Evolutionary conservation across 169 alveolate species (phyloP), one percentile per base, ranked within the genome.

Genomic region (Plasmodium gonderi): DNA sequence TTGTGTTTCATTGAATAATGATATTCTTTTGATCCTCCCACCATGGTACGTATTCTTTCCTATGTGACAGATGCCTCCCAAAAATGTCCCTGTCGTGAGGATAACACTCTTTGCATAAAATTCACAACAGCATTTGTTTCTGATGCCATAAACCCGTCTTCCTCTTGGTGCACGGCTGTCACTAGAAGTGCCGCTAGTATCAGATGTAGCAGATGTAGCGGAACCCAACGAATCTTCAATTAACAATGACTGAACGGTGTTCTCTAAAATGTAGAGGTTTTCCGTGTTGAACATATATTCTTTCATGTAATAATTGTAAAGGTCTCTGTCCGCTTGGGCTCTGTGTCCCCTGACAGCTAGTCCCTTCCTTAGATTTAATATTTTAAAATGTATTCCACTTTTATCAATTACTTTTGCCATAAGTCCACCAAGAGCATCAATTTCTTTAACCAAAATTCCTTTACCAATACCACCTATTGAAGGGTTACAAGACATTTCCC

Each of bases 381-480:
- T 96, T 80, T 97, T 96, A 94, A 95, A 97, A 83, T 97, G 96
- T 20, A 97, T 96, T 0, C 98, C 99, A 29, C 98, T 95, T 36
- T 85, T 87, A 92, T 98, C 99, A 6, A 98, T 98, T 23, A 95
- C 96, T 60, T 91, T 91, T 0, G 98, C 98, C 94, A 98, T 97
- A 17, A 96, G 83, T 31, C 99, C 99, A 54, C 98, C 99, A 75
- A 97, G 33, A 1, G 99, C 99, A 89, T 98, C 99, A 7, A 97
- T 95, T 93, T 98, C 99, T 81, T 98, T 93, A 14, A 98, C 98
- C 31, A 98, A 80, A 60, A 97, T 97, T 2, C 99, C 99, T 95
- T 97, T 97, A 1, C 99, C 99, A 29, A 97, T 97, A 12, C 99
- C 99, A 38, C 99, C 99, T 9, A 98, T 97, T 33, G 99, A 97